Base-by-base conservation (phyloP, 148 eudicot genomes). In the Simmondsia chinensis region DNA sequence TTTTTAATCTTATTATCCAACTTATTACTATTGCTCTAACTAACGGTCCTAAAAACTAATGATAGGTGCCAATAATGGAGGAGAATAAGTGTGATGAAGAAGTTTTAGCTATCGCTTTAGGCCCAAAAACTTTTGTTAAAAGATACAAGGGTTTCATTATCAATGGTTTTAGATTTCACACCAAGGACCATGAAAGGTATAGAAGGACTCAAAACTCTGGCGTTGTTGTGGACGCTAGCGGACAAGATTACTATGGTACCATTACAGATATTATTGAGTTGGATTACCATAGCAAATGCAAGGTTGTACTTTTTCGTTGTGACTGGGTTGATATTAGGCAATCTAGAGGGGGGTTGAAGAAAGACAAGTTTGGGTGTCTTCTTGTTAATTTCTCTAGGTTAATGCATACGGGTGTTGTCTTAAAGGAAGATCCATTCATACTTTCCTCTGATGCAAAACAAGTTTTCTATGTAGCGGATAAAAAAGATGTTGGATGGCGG, bases 251-350 rank as follows among this genome's bases (percentile, higher is more conserved):
- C 11, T 37, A 37, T 37, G 21, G 41, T 3, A 22, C 21, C 9
- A 17, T 37, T 6, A 37, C 41, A 3, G 10, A 37, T 2, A 37
- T 37, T 6, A 4, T 37, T 37, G 21, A 37, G 19, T 37, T 37
- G 21, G 22, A 17, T 37, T 37, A 37, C 19, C 19, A 16, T 37
- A 37, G 21, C 9, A 37, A 11, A 10, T 33, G 36, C 9, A 33
- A 33, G n/a, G 36, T 10, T 33, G 36, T 33, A 6, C 36, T 33
- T 33, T 33, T 33, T 33, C 36, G n/a, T n/a, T 33, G 36, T 33
- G 36, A 33, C 13, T 33, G 36, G 36, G 36, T 33, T n/a, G 36
- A 33, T 33, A 9, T 33, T 33, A 33, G 36, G n/a, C 36, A n/a
- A 3, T 33, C 36, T 9, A 33, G 13, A 15, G n/a, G n/a, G n/a